These are phyloP conservation scores for Populus deltoides DNA, from an alignment of 345 rosid species.

Conservation along the genomic window DNA sequence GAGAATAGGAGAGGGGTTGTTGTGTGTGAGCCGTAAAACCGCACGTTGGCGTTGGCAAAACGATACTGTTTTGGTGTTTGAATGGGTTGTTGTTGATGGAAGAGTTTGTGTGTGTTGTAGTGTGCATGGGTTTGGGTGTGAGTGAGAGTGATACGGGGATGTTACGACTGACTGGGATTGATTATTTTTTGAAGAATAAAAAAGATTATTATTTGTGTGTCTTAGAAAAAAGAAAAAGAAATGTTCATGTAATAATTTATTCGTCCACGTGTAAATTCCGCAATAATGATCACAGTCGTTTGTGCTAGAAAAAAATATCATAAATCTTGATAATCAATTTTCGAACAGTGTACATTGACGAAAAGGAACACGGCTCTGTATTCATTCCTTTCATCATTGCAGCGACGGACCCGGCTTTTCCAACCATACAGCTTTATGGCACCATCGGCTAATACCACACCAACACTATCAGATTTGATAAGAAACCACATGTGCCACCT, in stretches of 20 bases:
- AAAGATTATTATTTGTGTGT: not conserved
- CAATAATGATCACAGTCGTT: not conserved
- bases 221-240: not conserved
- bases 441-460: not conserved
- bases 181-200: not conserved
- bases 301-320: not conserved
- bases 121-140: not conserved
- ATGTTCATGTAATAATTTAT: not conserved
- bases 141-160: conserved; percentile 6
- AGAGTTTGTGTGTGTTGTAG: conserved; percentile 8
- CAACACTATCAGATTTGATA: not conserved
- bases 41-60: conserved; percentile 26
- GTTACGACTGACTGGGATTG: conserved; percentile 9
- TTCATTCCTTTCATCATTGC: not conserved
- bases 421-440: not conserved
- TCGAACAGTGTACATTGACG: not conserved
- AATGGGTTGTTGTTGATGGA: not conserved
- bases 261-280: too few species aligned
- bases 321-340: not conserved
- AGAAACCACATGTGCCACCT: not conserved
- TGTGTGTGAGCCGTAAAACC: conserved; percentile 54
- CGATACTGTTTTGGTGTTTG: conserved; percentile 17
- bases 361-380: not conserved
- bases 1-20: conserved; percentile 27
- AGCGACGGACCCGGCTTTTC: not conserved